Evolutionary conservation across 2,329 filamentous ascomycete genomes (phyloP), one percentile per base, ranked within the genome.

Genomic region (Fusarium torulosum): DNA sequence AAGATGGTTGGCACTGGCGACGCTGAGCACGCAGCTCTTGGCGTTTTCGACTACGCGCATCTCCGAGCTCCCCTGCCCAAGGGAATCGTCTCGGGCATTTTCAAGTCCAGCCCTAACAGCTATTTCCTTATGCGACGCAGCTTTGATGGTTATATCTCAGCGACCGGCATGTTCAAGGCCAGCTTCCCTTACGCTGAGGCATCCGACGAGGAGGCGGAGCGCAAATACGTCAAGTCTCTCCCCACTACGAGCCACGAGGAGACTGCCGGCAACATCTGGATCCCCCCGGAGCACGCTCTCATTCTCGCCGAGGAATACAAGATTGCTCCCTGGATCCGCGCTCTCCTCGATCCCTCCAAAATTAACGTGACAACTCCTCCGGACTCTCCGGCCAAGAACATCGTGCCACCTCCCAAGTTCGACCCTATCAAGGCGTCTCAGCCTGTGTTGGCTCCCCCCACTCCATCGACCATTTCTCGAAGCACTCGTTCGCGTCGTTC

Each of bases 51-150:
- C 80, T 99, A 99, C 79, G 95, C 94, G 69, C 96, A 99, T 78
- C 85, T 99, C 49, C 91, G 95, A 75, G 95, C 94, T 63, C 95
- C 96, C 15, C 83, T 99, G 45, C 96, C 96, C 49, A 96, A 94
- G 79, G 94, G 96, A 68, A 90, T 98, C 71, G 88, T 90, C 27
- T 97, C 94, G 7, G 96, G 96, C 75, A 96, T 99, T 74, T 98
- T 98, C 83, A 91, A 92, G 75, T 90, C 90, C 61, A 90, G 90
- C 76, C 95, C 96, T 7, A 93, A 93, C 77, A 96, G 93, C 71
- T 99, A 99, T 81, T 99, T 98, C 79, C 83, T 99, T 72, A 99
- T 99, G 92, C 90, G 93, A 79, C 90, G 92, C 72, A 95, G 92
- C 79, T 88, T 88, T 76, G 93, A 96, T 76, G 93, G 93, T 64